phyloP scores from a whole-genome alignment of 2,329 filamentous ascomycete species.

The Annulohypoxylon truncatum region DNA sequence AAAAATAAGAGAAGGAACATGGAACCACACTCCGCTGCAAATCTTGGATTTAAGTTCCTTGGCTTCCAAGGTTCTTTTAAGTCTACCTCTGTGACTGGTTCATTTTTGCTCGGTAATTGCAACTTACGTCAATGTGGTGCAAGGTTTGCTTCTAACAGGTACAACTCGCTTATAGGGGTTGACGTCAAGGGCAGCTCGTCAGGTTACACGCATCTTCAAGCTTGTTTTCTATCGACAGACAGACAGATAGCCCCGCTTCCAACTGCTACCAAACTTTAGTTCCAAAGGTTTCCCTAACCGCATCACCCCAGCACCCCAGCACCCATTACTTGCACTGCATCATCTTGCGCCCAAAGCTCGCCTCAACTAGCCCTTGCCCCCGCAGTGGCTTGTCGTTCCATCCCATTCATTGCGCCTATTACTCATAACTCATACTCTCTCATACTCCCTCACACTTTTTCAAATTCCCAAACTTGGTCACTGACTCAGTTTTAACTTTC shows the following conservation, averaged over 20 bases:
- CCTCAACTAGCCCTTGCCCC: constrained; percentile 2
- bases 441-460: no score
- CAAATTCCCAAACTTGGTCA: not conserved
- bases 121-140: constrained; percentile 14
- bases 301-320: no score
- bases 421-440: constrained; percentile 12
- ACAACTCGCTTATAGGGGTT: constrained; percentile 13
- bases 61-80: not conserved
- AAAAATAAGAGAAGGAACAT: no score
- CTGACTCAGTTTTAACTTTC: constrained; percentile 35
- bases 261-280: constrained; percentile 5
- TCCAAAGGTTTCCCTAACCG: constrained; percentile 1
- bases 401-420: constrained; percentile 4
- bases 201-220: constrained; percentile 28
- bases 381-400: not conserved
- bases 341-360: constrained; percentile 31
- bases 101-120: not conserved
- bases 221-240: constrained; percentile 31
- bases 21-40: not conserved
- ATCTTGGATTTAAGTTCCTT: not conserved
- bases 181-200: constrained; percentile 21
- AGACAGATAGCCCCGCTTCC: constrained; percentile 29
- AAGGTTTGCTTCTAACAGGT: constrained; percentile 15
- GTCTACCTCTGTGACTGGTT: not conserved
- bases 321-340: constrained; percentile 26